phyloP scores from a whole-genome alignment of 495 filamentous ascomycete genomes.

The Apodospora peruviana region DNA sequence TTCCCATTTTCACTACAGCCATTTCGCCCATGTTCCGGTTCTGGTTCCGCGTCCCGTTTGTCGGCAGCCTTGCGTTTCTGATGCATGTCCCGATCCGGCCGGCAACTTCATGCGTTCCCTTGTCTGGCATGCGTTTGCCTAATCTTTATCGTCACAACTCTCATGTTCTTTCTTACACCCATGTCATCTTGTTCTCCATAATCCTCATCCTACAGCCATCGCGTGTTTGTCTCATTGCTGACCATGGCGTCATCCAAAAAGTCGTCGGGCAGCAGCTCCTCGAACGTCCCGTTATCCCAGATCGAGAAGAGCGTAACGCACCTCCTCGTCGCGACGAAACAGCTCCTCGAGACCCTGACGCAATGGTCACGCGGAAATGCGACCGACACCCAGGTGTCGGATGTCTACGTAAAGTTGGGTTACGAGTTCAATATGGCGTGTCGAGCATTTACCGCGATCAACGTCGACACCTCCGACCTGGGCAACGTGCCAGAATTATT shows the following conservation, averaged over 20 bases:
- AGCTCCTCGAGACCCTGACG: slow-evolving; percentile 92
- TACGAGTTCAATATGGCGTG: slow-evolving; percentile 99
- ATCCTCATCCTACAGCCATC: too few species aligned
- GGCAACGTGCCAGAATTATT: slow-evolving; percentile 91
- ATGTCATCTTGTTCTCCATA: not conserved
- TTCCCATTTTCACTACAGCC: slow-evolving; percentile 2
- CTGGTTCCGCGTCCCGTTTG: not conserved
- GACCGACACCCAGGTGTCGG: slow-evolving; percentile 89
- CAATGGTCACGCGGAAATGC: slow-evolving; percentile 91
- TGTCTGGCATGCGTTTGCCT: slow-evolving; percentile 1
- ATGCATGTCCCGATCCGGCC: slow-evolving; percentile 18
- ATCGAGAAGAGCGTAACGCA: slow-evolving; percentile 99
- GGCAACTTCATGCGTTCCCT: slow-evolving; percentile 12
- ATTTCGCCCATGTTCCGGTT: not conserved
- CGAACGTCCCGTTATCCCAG: slow-evolving; percentile 61
- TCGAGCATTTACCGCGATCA: slow-evolving; percentile 90
- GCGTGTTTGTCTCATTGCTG: slow-evolving; percentile 2
- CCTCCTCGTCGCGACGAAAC: slow-evolving; percentile 94
- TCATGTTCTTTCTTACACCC: not conserved
- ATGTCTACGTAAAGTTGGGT: slow-evolving; percentile 93
- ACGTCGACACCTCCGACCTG: slow-evolving; percentile 87
- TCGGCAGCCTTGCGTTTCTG: slow-evolving; percentile 4
- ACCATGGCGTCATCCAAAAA: slow-evolving; percentile 24
- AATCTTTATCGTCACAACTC: not conserved
- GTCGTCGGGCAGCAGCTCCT: slow-evolving; percentile 31